Evolutionary conservation across 768 basidiomycete genomes (phyloP), one percentile per base, ranked within the genome.

Genomic region (Coprinopsis cinerea): DNA sequence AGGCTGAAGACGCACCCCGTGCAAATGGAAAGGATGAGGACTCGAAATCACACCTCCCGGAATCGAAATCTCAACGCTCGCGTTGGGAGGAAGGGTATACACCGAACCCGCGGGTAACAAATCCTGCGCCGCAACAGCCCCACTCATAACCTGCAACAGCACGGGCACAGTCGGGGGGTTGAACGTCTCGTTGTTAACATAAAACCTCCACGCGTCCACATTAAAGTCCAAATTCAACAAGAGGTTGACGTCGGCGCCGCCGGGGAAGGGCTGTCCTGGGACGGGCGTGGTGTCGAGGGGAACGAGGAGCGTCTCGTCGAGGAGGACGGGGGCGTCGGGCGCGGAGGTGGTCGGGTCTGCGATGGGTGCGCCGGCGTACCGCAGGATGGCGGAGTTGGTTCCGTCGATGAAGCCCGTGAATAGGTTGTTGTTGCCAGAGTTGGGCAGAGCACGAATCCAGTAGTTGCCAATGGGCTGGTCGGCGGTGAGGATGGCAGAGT

Each of bases 1-100:
- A 43, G 17, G 5, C 5, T 9, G 23, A 49, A 34, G 23, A 60
- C 71, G 55, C 62, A 76, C 72, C 1, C 74, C 74, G 46, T 75
- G 74, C 49, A 75, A 56, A 53, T 77, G 75, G 59, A 75, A 69
- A 0, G 74, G 74, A 49, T 77, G 75, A 26, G 55, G 55, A 20
- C 55, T 52, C 23, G 49, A 47, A 24, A 48, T 52, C 1, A 61
- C 30, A 26, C 60, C 63, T 25, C 70, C 71, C 22, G 72, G 70
- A 32, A 78, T 66, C 17, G 27, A 23, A 32, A 51, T 24, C 50
- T 51, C 50, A 14, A 51, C 25, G 18, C 22, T 23, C 34, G 32
- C 59, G 49, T 73, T 67, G 4, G 49, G 41, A 0, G 68, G 68
- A 6, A 75, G 54, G 10, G 60, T 52, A 47, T 67, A 69, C 9